phyloP scores from a whole-genome alignment of 805 yeast species.

The Zygosaccharomyces bailii region DNA sequence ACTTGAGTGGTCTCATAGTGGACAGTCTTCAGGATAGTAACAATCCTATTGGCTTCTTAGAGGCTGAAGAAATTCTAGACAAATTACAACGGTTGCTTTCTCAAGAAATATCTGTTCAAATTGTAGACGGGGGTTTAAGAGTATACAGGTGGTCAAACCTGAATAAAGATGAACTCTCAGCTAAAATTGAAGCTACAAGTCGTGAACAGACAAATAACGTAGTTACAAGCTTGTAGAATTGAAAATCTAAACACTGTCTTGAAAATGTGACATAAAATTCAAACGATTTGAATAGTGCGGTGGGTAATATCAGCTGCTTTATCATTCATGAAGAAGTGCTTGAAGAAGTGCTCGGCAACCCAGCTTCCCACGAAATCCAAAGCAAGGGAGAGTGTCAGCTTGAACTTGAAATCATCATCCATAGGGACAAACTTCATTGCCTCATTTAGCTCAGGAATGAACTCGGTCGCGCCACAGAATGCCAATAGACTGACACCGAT shows the following conservation, averaged over 20 bases:
- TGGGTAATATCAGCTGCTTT: slow-evolving; percentile 87
- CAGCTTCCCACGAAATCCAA: slow-evolving; percentile 75
- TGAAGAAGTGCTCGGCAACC: slow-evolving; percentile 75
- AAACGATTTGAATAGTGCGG: slow-evolving; percentile 10
- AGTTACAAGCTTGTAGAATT: slow-evolving; percentile 4
- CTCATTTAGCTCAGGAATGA: slow-evolving; percentile 89
- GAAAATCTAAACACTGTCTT: slow-evolving; percentile 1
- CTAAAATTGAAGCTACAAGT: slow-evolving; percentile 8
- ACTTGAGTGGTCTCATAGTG: slow-evolving; percentile 27
- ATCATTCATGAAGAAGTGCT: slow-evolving; percentile 82
- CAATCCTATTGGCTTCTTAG: slow-evolving; percentile 33
- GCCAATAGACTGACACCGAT: slow-evolving; percentile 88
- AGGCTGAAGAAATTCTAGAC: slow-evolving; percentile 26
- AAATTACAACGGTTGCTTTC: slow-evolving; percentile 21
- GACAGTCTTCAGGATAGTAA: slow-evolving; percentile 34
- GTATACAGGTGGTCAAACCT: slow-evolving; percentile 32
- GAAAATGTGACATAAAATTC: background rate
- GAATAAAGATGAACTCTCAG: slow-evolving; percentile 16
- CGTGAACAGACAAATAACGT: slow-evolving; percentile 3
- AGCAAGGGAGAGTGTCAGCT: slow-evolving; percentile 68
- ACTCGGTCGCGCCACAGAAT: slow-evolving; percentile 87
- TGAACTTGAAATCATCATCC: slow-evolving; percentile 66
- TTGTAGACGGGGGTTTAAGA: slow-evolving; percentile 28
- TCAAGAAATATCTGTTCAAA: slow-evolving; percentile 18
- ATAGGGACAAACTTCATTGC: slow-evolving; percentile 90